These are phyloP conservation scores for Puccinellia tenuiflora DNA, from an alignment of 176 grass and related monocot genomes.

Conservation along the genomic window DNA sequence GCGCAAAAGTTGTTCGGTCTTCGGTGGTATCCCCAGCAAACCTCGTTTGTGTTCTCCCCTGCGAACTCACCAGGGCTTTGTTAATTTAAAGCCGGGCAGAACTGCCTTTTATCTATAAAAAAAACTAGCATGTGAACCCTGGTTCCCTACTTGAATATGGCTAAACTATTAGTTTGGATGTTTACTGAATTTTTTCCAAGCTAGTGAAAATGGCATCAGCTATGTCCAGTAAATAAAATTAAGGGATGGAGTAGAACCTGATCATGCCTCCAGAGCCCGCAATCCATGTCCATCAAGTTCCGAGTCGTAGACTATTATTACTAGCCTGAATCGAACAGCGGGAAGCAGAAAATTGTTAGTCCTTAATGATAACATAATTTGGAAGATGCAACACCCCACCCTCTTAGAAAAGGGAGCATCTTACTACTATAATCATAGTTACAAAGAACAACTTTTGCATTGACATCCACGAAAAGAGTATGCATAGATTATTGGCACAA, in stretches of 20 bases:
- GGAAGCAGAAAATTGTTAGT: not conserved
- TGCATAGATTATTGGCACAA: too few relatives aligned
- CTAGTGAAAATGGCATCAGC: not conserved
- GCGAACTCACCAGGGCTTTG: too few relatives aligned
- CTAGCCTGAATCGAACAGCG: constrained; percentile 6
- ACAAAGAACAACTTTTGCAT: not conserved
- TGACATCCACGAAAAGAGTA: not conserved
- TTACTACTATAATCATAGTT: not conserved
- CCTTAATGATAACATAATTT: not conserved
- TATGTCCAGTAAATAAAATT: not conserved
- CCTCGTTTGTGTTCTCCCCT: too few relatives aligned
- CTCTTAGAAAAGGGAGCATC: not conserved
- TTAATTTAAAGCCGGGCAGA: too few relatives aligned
- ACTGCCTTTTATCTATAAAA: too few relatives aligned
- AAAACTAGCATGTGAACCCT: not conserved
- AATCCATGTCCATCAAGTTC: constrained; percentile 52
- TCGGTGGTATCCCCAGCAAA: too few relatives aligned
- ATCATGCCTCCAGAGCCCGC: constrained; percentile 54
- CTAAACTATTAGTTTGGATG: constrained; percentile 1
- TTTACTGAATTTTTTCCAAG: not conserved
- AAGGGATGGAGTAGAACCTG: constrained; percentile 48
- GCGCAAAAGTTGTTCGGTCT: too few relatives aligned
- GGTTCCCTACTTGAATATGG: not conserved
- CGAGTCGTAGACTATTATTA: not conserved
- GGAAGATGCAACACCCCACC: not conserved